phyloP scores from a whole-genome alignment of 2,329 filamentous ascomycete genomes.

The Rhinocladiella similis region DNA sequence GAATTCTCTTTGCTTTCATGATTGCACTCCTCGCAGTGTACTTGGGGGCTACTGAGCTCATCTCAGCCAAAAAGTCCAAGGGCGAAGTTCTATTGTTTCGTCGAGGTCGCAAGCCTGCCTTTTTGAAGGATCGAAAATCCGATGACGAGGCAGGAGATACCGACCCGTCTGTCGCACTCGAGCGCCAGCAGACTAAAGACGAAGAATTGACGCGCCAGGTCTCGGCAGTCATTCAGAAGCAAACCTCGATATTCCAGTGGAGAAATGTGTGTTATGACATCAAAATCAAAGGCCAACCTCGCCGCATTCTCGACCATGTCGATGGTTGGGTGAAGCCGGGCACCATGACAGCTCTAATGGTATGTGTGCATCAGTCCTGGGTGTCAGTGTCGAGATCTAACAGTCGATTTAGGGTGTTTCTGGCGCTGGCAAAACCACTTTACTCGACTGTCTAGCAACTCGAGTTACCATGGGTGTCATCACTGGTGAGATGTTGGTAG shows the following conservation, averaged over 20 bases:
- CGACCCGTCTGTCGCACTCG: slow-evolving; percentile 12
- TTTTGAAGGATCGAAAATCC: slow-evolving; percentile 8
- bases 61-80: slow-evolving; percentile 70
- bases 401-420: slow-evolving; percentile 59
- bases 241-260: slow-evolving; percentile 83
- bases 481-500: slow-evolving; percentile 78
- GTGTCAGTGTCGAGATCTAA: not conserved
- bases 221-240: slow-evolving; percentile 42
- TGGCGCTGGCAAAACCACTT: slow-evolving; percentile 87
- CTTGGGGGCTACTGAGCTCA: slow-evolving; percentile 63
- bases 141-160: slow-evolving; percentile 11
- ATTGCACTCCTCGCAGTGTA: slow-evolving; percentile 63
- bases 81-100: slow-evolving; percentile 76
- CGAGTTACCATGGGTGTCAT: slow-evolving; percentile 87
- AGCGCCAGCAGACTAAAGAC: slow-evolving; percentile 11
- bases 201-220: slow-evolving; percentile 17
- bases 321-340: slow-evolving; percentile 94
- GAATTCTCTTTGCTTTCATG: slow-evolving; percentile 66
- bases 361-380: not conserved
- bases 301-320: slow-evolving; percentile 79
- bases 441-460: slow-evolving; percentile 81
- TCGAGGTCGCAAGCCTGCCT: slow-evolving; percentile 62
- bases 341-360: slow-evolving; percentile 86
- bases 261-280: slow-evolving; percentile 79
- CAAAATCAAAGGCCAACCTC: slow-evolving; percentile 72